Conservation (phyloP, 2,329 filamentous ascomycete genomes). For the Cordyceps militaris region DNA sequence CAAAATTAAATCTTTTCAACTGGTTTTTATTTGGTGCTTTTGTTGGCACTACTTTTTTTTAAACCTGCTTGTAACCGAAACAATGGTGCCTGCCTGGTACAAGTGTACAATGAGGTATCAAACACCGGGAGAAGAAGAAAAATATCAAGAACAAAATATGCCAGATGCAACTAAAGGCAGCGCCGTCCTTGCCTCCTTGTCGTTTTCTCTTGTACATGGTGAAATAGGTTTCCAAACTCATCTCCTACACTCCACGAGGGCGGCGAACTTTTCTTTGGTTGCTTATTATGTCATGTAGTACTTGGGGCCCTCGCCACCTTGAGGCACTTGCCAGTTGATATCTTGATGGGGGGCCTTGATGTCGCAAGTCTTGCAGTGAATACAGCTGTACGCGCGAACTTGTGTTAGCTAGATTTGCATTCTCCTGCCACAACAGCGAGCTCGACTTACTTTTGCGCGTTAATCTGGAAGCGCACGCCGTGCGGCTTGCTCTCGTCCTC, state of each 20-base stretch:
- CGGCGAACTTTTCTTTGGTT: background rate
- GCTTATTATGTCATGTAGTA: conserved; percentile 57
- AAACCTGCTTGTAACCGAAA: background rate
- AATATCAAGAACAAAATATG: background rate
- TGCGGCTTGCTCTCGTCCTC: conserved; percentile 82
- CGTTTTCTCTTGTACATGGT: background rate
- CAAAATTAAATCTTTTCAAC: background rate
- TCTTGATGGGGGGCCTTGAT: conserved; percentile 97
- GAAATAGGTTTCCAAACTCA: too few relatives aligned
- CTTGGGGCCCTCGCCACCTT: conserved; percentile 75
- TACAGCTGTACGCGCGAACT: conserved; percentile 57
- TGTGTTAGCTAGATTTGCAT: background rate
- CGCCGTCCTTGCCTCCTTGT: background rate
- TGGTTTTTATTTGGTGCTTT: background rate
- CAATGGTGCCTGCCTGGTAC: background rate
- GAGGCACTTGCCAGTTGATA: conserved; percentile 94
- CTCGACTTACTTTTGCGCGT: conserved; percentile 80
- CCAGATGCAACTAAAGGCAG: background rate
- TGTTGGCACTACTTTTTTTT: background rate
- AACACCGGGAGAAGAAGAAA: conserved; percentile 16
- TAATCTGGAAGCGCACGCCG: conserved; percentile 95
- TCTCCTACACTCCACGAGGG: too few relatives aligned
- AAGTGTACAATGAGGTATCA: conserved; percentile 18
- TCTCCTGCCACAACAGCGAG: background rate
- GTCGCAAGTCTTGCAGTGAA: conserved; percentile 99